Evolutionary conservation across 768 basidiomycete species (phyloP).

Genomic region (Pulveroboletus sp.): DNA sequence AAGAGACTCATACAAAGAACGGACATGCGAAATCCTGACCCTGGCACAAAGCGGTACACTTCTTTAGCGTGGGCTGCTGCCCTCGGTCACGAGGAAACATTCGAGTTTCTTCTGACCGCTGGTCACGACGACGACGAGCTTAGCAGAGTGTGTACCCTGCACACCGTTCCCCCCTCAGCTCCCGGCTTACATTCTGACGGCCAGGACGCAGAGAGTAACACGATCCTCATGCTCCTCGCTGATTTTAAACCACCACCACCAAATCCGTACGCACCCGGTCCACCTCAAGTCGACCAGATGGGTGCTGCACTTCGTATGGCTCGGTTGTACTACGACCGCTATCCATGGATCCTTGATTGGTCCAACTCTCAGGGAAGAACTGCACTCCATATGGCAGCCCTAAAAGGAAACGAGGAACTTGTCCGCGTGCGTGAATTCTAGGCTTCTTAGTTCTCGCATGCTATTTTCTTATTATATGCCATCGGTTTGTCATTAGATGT

Average conservation of each 20-base stretch:
- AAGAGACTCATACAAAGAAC: constrained; percentile 80
- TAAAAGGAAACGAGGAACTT: constrained; percentile 86
- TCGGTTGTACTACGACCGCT: constrained; percentile 78
- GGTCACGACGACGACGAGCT: constrained; percentile 94
- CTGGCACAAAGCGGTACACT: constrained; percentile 68
- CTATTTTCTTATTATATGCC: constrained; percentile 14
- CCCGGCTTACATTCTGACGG: constrained; percentile 15
- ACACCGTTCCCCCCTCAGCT: constrained; percentile 2
- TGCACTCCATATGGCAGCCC: constrained; percentile 80
- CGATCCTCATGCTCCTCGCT: constrained; percentile 89
- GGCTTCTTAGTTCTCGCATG: constrained; percentile 5
- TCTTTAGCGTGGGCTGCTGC: constrained; percentile 90
- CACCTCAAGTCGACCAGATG: constrained; percentile 56
- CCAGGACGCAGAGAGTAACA: constrained; percentile 90
- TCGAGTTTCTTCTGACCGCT: constrained; percentile 78
- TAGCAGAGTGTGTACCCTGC: constrained; percentile 60
- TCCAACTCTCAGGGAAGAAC: constrained; percentile 88
- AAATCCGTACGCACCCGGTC: constrained; percentile 42
- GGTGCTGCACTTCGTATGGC: constrained; percentile 83
- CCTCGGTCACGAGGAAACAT: constrained; percentile 86
- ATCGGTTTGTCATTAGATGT: constrained; percentile 51
- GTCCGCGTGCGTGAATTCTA: constrained; percentile 57
- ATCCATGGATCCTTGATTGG: constrained; percentile 87
- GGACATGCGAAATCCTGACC: constrained; percentile 90
- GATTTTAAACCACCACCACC: constrained; percentile 58